Base-by-base conservation (phyloP, 164 flowering plant species). In the Stephania yunnanensis region DNA sequence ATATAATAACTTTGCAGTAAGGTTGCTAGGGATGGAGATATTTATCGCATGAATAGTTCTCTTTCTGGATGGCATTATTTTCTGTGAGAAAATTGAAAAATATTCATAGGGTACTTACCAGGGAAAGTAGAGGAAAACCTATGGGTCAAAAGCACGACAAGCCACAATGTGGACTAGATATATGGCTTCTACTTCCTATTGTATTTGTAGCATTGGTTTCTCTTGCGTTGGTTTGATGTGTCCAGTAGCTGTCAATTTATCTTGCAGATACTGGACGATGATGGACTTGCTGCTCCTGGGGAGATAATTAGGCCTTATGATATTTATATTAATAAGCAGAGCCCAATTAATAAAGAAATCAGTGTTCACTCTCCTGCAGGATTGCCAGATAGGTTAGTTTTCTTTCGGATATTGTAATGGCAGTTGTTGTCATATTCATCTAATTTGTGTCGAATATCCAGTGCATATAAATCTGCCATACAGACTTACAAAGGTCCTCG, bases 231-330 rank as follows among this genome's bases (percentile, higher is more conserved):
- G 64, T 58, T 58, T 58, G 64, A 58, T 58, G 19, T 9, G 13
- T 58, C 2, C 6, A 1, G 6, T n/a, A 12, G 64, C 20, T 58
- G n/a, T 5, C 42, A 46, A 72, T 79, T 65, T 5, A 44, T 46
- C 77, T 10, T 85, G 19, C 78, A 95, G 98, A 86, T 88, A 72
- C 73, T 96, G 80, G 99, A 94, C 87, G 85, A 85, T 80, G 99
- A 96, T 86, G 99, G 99, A 72, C 68, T 96, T 73, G 98, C 98
- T 76, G 72, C 95, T 73, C 99, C 99, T 73, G 97, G 98, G 29
- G 88, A 92, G 81, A 90, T 87, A 79, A 87, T 96, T 68, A 86
- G 88, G 73, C 81, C 83, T 3, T 68, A 81, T 77, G 97, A 94
- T 76, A 76, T 89, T 42, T 89, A 84, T 81, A 79, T 93, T 46